Evolutionary conservation across 495 filamentous ascomycete genomes (phyloP), one percentile per base, ranked within the genome.

Genomic region (Aspergillus carlsbadensis): DNA sequence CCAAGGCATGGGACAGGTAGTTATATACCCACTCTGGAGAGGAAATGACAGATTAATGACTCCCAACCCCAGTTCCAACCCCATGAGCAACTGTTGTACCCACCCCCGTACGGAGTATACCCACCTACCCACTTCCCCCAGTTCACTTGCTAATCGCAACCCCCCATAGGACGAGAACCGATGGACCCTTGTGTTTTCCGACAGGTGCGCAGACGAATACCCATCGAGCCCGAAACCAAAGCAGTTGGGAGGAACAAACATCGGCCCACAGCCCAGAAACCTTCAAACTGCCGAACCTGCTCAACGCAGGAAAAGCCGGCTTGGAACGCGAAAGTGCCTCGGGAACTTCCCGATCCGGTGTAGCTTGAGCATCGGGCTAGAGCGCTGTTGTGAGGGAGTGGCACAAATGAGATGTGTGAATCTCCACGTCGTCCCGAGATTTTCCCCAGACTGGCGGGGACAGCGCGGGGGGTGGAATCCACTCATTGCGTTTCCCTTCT

Each of bases 241-340:
- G 14, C 6, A 22, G 13, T 22, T 10, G 18, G 18, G 6, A 1
- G 10, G 41, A 18, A 22, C 15, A 24, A 22, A 35, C n/a, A 21
- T 17, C 45, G 45, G 18, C n/a, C 31, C 46, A 33, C 20, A n/a
- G 8, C 17, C 46, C 5, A 14, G 10, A 18, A 18, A 20, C 13
- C 15, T n/a, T 2, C 44, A 6, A 49, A 26, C 47, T 50, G 17
- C 47, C 47, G 49, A 52, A 31, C 13, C 24, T 10, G 11, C 17
- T 7, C 5, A 46, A 21, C 24, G n/a, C 3, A 24, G 5, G 15
- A 65, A 60, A 34, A 59, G 56, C 63, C 63, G 63, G 54, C 52
- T 62, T 48, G 41, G 60, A 54, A 15, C 24, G n/a, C 20, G 1
- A 17, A 53, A 41, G 21, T 56, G 47, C 63, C 63, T 66, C 63